phyloP scores from a whole-genome alignment of 768 basidiomycete genomes.

The Phlebiopsis flavidoalba region DNA sequence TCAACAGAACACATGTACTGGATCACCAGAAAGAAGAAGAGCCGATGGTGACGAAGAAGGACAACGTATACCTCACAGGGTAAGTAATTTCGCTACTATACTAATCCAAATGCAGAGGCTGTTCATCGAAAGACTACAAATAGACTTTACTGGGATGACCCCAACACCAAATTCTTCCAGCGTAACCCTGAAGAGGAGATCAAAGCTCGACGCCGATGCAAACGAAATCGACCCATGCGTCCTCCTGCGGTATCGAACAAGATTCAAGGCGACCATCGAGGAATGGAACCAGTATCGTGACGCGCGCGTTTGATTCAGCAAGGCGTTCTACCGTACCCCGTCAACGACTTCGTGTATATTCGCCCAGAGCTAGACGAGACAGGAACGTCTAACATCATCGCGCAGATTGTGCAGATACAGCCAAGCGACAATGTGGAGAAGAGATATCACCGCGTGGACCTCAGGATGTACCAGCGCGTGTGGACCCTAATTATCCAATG shows the following conservation, averaged over 20 bases:
- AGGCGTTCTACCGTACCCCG: constrained; percentile 43
- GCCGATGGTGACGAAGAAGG: constrained; percentile 21
- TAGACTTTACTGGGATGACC: constrained; percentile 42
- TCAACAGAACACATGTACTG: constrained; percentile 37
- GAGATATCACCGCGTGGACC: constrained; percentile 24
- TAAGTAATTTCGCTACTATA: constrained; percentile 17
- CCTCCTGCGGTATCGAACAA: constrained; percentile 40
- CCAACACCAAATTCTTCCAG: constrained; percentile 40
- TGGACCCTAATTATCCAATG: constrained; percentile 35
- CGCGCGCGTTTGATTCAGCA: neutral
- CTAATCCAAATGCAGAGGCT: no score
- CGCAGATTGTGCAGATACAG: constrained; percentile 45
- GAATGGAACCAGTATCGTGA: constrained; percentile 16
- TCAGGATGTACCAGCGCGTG: constrained; percentile 43
- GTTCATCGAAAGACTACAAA: constrained; percentile 14
- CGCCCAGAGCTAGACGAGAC: constrained; percentile 17
- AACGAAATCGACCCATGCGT: constrained; percentile 39
- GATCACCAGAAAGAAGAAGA: constrained; percentile 38
- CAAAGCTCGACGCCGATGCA: constrained; percentile 22
- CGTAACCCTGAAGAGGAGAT: constrained; percentile 30
- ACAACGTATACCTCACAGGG: constrained; percentile 55
- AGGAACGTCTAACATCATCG: constrained; percentile 40
- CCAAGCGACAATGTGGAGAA: constrained; percentile 2
- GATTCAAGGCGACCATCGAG: constrained; percentile 21
- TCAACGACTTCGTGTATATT: constrained; percentile 58